phyloP scores from a whole-genome alignment of 2,329 filamentous ascomycete genomes.

The Hyphodiscus sp. region DNA sequence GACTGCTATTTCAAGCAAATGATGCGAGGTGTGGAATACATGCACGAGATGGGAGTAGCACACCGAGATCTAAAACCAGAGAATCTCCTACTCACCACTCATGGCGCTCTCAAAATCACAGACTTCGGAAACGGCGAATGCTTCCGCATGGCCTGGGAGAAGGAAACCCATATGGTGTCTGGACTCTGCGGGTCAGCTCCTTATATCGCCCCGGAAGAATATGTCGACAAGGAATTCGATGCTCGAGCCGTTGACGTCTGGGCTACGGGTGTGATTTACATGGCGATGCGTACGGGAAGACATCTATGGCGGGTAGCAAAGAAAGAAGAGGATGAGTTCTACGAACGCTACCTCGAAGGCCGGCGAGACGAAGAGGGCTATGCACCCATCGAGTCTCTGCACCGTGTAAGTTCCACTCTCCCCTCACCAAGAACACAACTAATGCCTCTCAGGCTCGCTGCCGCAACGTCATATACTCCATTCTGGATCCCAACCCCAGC shows the following conservation, averaged over 20 bases:
- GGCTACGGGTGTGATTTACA: slow-evolving; percentile 98
- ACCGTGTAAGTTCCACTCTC: slow-evolving; percentile 62
- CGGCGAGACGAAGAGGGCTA: slow-evolving; percentile 93
- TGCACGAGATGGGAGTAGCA: slow-evolving; percentile 98
- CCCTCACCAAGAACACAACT: slow-evolving; percentile 7
- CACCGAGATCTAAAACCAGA: slow-evolving; percentile 96
- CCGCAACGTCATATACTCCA: slow-evolving; percentile 97
- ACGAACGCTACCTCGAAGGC: slow-evolving; percentile 87
- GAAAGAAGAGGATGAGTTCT: slow-evolving; percentile 96
- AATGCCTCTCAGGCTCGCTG: slow-evolving; percentile 67
- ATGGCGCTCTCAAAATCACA: slow-evolving; percentile 91
- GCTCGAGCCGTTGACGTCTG: slow-evolving; percentile 96
- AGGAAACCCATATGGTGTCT: slow-evolving; percentile 95
- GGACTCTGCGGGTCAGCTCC: slow-evolving; percentile 94
- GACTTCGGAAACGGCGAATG: slow-evolving; percentile 99
- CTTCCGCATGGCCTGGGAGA: slow-evolving; percentile 99
- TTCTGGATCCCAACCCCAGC: slow-evolving; percentile 87
- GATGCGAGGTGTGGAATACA: slow-evolving; percentile 98
- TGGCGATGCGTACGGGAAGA: slow-evolving; percentile 96
- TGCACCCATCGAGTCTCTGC: slow-evolving; percentile 88
- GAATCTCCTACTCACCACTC: slow-evolving; percentile 87
- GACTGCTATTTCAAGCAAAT: slow-evolving; percentile 99
- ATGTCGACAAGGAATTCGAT: slow-evolving; percentile 91
- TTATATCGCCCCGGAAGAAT: slow-evolving; percentile 96
- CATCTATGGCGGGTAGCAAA: slow-evolving; percentile 97